Conservation (phyloP, 352 stramenopile species). For the Phytophthora sansomeana region DNA sequence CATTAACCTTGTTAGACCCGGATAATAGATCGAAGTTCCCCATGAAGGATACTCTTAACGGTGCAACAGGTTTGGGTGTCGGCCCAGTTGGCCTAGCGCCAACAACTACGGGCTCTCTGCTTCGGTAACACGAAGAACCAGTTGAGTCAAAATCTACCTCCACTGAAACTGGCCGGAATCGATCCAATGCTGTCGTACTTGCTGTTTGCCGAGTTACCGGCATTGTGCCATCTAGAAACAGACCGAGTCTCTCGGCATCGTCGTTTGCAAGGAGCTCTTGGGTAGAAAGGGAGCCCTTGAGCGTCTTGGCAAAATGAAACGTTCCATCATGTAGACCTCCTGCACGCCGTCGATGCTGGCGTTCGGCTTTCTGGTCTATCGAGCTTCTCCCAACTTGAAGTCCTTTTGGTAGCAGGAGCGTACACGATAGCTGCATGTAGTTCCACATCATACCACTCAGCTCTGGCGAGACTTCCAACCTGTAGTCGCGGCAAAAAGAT, state of each 20-base stretch:
- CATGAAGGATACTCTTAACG: conserved; percentile 31
- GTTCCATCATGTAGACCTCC: conserved; percentile 60
- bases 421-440: conserved; percentile 73
- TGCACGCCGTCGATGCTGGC: conserved; percentile 52
- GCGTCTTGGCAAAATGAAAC: conserved; percentile 42
- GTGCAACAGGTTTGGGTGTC: conserved; percentile 36
- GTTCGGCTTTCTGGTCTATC: conserved; percentile 46
- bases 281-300: conserved; percentile 49
- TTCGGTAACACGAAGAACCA: neutral
- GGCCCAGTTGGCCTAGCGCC: conserved; percentile 37
- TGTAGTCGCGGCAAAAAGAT: conserved; percentile 80
- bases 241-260: conserved; percentile 11
- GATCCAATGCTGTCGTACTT: conserved; percentile 50
- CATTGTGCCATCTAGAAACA: conserved; percentile 46
- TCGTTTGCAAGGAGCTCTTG: conserved; percentile 49
- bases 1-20: neutral
- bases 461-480: conserved; percentile 69
- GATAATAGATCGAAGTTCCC: neutral
- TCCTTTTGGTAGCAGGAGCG: conserved; percentile 60
- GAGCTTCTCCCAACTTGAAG: conserved; percentile 66
- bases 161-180: conserved; percentile 47
- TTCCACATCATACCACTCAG: conserved; percentile 51
- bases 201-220: conserved; percentile 43
- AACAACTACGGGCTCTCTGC: conserved; percentile 41
- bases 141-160: conserved; percentile 11